phyloP scores from a whole-genome alignment of 306 rosid genomes.

The Begonia loranthoides region DNA sequence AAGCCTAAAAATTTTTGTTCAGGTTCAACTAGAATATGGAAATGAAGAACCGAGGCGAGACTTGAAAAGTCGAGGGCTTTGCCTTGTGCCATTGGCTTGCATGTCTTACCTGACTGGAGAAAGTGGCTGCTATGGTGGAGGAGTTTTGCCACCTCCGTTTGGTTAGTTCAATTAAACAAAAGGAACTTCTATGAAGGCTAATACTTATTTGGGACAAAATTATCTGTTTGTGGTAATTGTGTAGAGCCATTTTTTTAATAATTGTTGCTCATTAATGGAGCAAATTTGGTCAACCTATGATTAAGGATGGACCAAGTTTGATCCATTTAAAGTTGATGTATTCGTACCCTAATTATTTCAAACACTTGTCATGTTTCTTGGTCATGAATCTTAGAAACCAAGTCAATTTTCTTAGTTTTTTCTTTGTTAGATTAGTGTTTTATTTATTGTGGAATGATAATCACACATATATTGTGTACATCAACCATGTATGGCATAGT shows the following conservation, averaged over 20 bases:
- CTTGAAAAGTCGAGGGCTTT: constrained; percentile 71
- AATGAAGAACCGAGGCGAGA: constrained; percentile 35
- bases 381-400: too few species aligned
- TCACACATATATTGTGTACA: too few species aligned
- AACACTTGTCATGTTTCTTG: too few species aligned
- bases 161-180: neutral
- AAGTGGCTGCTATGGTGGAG: constrained; percentile 5
- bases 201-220: too few species aligned
- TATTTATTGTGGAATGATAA: too few species aligned
- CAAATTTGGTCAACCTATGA: constrained; percentile 54
- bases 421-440: too few species aligned
- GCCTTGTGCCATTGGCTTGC: constrained; percentile 75
- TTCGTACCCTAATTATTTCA: constrained; percentile 1
- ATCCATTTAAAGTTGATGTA: constrained; percentile 38
- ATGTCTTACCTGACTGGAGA: constrained; percentile 60
- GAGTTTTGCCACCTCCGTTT: constrained; percentile 38
- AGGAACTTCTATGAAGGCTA: too few species aligned
- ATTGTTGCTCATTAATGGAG: constrained; percentile 25
- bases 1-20: neutral
- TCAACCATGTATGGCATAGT: too few species aligned
- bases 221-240: neutral
- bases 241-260: neutral
- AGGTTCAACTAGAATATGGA: constrained; percentile 26
- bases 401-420: too few species aligned
- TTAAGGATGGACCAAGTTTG: constrained; percentile 65